Base-by-base conservation (phyloP, 305 asterid genomes). In the Solanum hybrid region DNA sequence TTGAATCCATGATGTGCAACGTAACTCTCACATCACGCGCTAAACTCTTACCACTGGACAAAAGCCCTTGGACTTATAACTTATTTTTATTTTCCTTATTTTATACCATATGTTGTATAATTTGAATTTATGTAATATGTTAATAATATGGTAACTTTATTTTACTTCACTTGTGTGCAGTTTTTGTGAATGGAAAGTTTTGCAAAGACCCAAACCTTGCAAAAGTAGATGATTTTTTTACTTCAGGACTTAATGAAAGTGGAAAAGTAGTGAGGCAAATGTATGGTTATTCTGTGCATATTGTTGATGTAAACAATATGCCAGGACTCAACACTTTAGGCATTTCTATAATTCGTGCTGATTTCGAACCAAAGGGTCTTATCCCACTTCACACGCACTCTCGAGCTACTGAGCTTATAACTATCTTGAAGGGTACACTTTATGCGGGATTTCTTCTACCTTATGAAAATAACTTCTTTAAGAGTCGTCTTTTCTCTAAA, bases 121-220 rank as follows among this genome's bases (percentile, higher is more conserved):
- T 27, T 72, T 13, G 36, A 72, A 72, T 72, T 27, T 72, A n/a
- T 36, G 20, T 37, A 1, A 26, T 42, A 13, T 80, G 16, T 31
- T 40, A 66, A 66, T 79, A 3, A 26, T 40, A 24, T 80, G 16
- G 24, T 81, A 81, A 42, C 14, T 2, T 81, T 3, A 81, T 81
- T 81, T 7, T 37, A 34, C 7, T 36, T 79, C 10, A 79, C 13
- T 79, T 37, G 10, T 86, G 36, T 86, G 80, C 81, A 69, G 88
- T 69, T 36, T 86, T 86, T n/a, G 34, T 86, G 64, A 86, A 86
- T 26, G 88, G 88, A 24, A 86, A 27, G 26, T 32, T 86, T 26
- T 86, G 88, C 64, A 86, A 69, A 73, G 81, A 69, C 56, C 88
- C 88, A 73, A 86, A 86, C 5, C 81, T 86, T 69, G 88, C 88